These are phyloP conservation scores for Piromyces finnis DNA, from an alignment of 192 early-diverging fungal species.

Conservation along the genomic window DNA sequence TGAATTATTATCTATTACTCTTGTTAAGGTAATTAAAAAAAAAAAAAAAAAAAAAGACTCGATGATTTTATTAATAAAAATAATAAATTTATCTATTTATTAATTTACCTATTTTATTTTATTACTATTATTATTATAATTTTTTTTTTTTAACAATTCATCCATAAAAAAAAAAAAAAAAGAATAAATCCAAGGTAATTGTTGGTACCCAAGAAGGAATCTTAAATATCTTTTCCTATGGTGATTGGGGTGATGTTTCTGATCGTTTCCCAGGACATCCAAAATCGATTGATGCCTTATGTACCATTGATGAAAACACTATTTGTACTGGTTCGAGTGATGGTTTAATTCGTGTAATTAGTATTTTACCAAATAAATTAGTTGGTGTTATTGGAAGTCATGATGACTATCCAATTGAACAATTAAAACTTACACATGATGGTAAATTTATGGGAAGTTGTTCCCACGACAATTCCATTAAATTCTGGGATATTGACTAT, in stretches of 20 bases:
- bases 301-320: constrained; percentile 63
- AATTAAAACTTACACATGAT: constrained; percentile 49
- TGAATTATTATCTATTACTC: constrained; percentile 67
- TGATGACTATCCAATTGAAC: constrained; percentile 67
- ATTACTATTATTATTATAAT: too few relatives aligned
- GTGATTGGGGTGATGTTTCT: constrained; percentile 78
- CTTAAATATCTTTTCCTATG: constrained; percentile 72
- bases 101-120: too few relatives aligned
- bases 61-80: too few relatives aligned
- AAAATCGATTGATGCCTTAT: constrained; percentile 68
- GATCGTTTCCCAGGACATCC: constrained; percentile 94
- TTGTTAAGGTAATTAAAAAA: constrained; percentile 58
- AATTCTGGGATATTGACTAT: constrained; percentile 71
- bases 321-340: constrained; percentile 83
- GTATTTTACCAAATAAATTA: constrained; percentile 79
- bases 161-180: too few relatives aligned
- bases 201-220: constrained; percentile 84
- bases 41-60: too few relatives aligned
- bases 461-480: constrained; percentile 70
- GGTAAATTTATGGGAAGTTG: constrained; percentile 58
- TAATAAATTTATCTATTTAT: too few relatives aligned
- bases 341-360: constrained; percentile 71
- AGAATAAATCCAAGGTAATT: constrained; percentile 65
- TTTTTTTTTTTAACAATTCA: too few relatives aligned
- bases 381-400: constrained; percentile 80